phyloP scores from a whole-genome alignment of 495 filamentous ascomycete genomes.

The Aspergillus bridgeri region DNA sequence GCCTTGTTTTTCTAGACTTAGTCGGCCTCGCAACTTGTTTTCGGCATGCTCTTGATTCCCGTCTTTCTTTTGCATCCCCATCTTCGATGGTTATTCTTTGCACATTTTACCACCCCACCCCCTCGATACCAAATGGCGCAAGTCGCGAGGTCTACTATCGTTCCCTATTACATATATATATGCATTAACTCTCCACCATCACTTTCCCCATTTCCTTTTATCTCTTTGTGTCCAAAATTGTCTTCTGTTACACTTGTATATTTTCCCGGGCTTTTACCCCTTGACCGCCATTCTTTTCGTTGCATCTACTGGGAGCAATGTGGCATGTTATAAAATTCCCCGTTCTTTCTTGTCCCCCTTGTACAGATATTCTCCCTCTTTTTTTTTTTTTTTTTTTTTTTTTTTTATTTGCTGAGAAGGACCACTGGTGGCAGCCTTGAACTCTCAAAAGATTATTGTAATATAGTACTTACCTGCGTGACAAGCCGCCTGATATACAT shows the following conservation, averaged over 20 bases:
- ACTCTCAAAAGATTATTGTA: slow-evolving; percentile 36
- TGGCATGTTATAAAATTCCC: slow-evolving; percentile 3
- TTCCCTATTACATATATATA: slow-evolving; percentile 25
- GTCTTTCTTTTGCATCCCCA: slow-evolving; percentile 19
- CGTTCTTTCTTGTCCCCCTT: slow-evolving; percentile 13
- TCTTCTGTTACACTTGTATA: slow-evolving; percentile 18
- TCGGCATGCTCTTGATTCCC: slow-evolving; percentile 24
- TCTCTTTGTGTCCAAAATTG: slow-evolving; percentile 28
- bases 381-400: slow-evolving; percentile 21
- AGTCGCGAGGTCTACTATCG: slow-evolving; percentile 33
- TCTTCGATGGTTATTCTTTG: slow-evolving; percentile 18
- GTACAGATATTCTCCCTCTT: slow-evolving; percentile 15
- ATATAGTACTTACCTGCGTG: slow-evolving; percentile 32
- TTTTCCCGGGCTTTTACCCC: background rate
- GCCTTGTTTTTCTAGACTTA: slow-evolving; percentile 42
- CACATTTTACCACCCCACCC: slow-evolving; percentile 24
- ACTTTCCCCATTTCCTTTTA: slow-evolving; percentile 19
- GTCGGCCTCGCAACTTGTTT: slow-evolving; percentile 40
- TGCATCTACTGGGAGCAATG: slow-evolving; percentile 13
- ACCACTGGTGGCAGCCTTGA: slow-evolving; percentile 24
- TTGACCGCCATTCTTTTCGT: slow-evolving; percentile 9
- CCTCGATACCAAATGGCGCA: slow-evolving; percentile 37
- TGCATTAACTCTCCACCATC: slow-evolving; percentile 13
- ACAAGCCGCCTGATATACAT: slow-evolving; percentile 24
- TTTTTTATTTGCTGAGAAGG: slow-evolving; percentile 19